Percentiles rank a stretch among this genome's conserved stretches.
phyloP scores from a whole-genome alignment of 306 rosid species.

The Acacia acuminata region DNA sequence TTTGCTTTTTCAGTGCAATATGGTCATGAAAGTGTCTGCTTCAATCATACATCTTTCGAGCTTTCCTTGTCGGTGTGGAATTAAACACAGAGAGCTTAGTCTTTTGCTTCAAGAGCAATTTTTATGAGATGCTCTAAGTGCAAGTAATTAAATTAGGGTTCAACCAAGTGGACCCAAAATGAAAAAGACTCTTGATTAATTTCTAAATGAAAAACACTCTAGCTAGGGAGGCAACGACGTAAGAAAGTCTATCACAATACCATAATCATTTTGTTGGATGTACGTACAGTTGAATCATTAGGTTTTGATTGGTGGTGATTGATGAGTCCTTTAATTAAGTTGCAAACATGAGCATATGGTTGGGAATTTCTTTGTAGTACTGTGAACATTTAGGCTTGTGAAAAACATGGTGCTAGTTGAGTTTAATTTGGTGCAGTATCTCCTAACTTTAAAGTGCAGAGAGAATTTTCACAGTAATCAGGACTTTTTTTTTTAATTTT shows the following conservation, averaged over 20 bases:
- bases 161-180: background rate
- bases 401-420: background rate
- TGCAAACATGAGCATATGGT: background rate
- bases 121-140: background rate
- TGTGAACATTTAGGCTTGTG: background rate
- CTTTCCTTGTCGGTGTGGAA: conserved; percentile 19
- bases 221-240: background rate
- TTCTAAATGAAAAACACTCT: background rate
- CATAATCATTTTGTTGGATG: background rate
- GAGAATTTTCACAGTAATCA: background rate
- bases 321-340: background rate
- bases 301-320: background rate
- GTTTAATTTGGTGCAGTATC: background rate
- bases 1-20: background rate
- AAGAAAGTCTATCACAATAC: background rate
- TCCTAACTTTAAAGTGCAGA: background rate
- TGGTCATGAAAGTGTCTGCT: background rate
- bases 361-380: background rate
- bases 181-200: background rate
- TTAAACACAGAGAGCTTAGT: background rate
- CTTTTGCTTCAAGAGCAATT: conserved; percentile 6
- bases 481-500: background rate
- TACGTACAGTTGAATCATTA: background rate
- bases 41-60: background rate
- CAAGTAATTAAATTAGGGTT: background rate